Base-by-base conservation (phyloP, 2,329 filamentous ascomycete species). In the Furcasterigmium furcatum region DNA sequence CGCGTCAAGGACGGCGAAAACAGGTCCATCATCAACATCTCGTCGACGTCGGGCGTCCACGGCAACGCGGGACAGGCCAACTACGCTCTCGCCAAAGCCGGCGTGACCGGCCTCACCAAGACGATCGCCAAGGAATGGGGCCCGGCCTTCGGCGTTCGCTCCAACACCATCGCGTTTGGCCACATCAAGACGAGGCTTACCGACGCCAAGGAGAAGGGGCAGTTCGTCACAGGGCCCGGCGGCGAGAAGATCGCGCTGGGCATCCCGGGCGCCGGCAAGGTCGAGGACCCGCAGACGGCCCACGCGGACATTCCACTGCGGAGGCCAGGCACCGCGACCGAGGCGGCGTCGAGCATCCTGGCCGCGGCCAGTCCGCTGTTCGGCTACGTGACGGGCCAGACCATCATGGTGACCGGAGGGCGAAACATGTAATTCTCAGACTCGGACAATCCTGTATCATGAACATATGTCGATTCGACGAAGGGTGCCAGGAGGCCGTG, bases 51-150 rank as follows among this genome's bases (percentile, higher is more conserved):
- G 25, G 90, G 91, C 44, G 73, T 94, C 12, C 82, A 95, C 65
- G 91, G 91, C 45, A 95, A 95, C 61, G 87, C 89, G 8, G 90
- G 90, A n/a, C 90, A 95, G 73, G 82, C 86, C 56, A 96, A 95
- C 74, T 95, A 95, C 66, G 79, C 86, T 29, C 72, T 91, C 40
- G 91, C 88, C 44, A 95, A 95, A 72, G 87, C 90, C 4, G 91
- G 88, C 38, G 81, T 95, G 13, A 80, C 80, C 10, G 91, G 91
- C 6, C 76, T 95, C 47, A 91, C 87, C 48, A 95, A 94, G 72
- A 91, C 89, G 2, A 89, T 95, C 60, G 89, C 90, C 4, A 72
- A 95, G 71, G 85, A 96, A 72, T 95, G 90, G 91, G 90, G 90
- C 1, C 89, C 88, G 0, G 66, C 74, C 30, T 95, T 91, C 57